Base-by-base conservation (phyloP, 768 basidiomycete genomes). In the Leccinum variicolor region DNA sequence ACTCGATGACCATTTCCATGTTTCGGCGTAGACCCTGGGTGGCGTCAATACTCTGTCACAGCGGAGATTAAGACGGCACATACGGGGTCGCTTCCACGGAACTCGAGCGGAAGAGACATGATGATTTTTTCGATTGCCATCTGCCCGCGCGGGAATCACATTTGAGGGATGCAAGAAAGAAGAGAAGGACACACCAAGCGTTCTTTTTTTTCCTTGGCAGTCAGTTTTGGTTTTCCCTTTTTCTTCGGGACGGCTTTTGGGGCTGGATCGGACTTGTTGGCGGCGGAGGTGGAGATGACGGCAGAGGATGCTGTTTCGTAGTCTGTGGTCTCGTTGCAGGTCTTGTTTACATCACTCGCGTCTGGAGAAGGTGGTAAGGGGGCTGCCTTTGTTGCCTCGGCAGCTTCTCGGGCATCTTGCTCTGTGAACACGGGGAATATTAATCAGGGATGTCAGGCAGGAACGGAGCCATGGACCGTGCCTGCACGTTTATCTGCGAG, bases 1-100 rank as follows among this genome's bases (percentile, higher is more conserved):
- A 81, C 54, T 87, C 86, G 55, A 98, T 86, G 26, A 95, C 87
- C 26, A 73, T 79, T 73, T 95, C 93, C 77, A 93, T 87, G 55
- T 89, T 84, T 43, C 85, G 79, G 26, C 92, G 84, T 41, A 94
- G 76, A 54, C 79, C 82, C 88, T 94, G 62, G 11, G 29, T 11
- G 29, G n/a, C 4, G 10, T 31, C 49, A 17, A 8, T 29, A 28
- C 15, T 13, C 10, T 7, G 25, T 26, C 26, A 4, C 9, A 11
- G 4, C 19, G 13, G 21, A n/a, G 23, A 48, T 29, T 26, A 26
- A n/a, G 47, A 13, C 29, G 2, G 9, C 5, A 77, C 89, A 55
- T 67, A 92, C 92, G 2, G 90, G 87, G 73, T 96, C 92, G 62
- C 79, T 88, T 9, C 94, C 94, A 23, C 94, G 82, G 69, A 94